A percentile compares a stretch with the other conserved stretches of the same genome.
Evolutionary conservation across 2,329 filamentous ascomycete species (phyloP).

Genomic region (Microcyclospora tardicrescens): DNA sequence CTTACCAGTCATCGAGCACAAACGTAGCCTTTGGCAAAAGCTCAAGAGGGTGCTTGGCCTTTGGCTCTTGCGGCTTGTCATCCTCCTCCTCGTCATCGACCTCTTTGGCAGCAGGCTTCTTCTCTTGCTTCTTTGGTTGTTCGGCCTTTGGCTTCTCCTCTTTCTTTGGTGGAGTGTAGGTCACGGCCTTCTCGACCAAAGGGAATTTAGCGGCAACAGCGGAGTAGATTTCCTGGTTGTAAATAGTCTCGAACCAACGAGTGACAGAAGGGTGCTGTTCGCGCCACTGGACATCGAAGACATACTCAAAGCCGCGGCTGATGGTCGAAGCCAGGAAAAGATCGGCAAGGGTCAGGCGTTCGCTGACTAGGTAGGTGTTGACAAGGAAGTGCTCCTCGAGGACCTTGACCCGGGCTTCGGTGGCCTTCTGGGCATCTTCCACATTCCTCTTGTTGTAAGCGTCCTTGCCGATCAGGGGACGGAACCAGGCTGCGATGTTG

Average conservation of each 20-base stretch:
- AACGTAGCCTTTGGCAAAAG: conserved; percentile 66
- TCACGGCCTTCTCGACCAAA: conserved; percentile 69
- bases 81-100: conserved; percentile 49
- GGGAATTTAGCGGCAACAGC: conserved; percentile 57
- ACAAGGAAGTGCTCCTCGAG: conserved; percentile 78
- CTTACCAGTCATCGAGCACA: conserved; percentile 73
- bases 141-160: conserved; percentile 42
- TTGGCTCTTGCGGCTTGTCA: conserved; percentile 52
- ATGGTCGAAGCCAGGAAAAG: conserved; percentile 70
- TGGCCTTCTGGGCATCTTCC: conserved; percentile 61
- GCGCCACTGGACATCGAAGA: conserved; percentile 88
- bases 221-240: conserved; percentile 84
- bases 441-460: conserved; percentile 97
- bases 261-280: conserved; percentile 68
- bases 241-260: conserved; percentile 90
- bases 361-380: conserved; percentile 95
- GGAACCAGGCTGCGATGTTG: conserved; percentile 66
- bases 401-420: conserved; percentile 54
- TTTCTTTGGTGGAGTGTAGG: conserved; percentile 63
- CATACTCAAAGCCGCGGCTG: conserved; percentile 78
- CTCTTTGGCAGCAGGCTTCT: conserved; percentile 40
- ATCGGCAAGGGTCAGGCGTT: conserved; percentile 94
- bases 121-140: conserved; percentile 43
- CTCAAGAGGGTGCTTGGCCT: conserved; percentile 95
- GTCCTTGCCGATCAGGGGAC: conserved; percentile 66